These are phyloP conservation scores for Megacollybia marginata DNA, from an alignment of 768 basidiomycete species.

Conservation along the genomic window DNA sequence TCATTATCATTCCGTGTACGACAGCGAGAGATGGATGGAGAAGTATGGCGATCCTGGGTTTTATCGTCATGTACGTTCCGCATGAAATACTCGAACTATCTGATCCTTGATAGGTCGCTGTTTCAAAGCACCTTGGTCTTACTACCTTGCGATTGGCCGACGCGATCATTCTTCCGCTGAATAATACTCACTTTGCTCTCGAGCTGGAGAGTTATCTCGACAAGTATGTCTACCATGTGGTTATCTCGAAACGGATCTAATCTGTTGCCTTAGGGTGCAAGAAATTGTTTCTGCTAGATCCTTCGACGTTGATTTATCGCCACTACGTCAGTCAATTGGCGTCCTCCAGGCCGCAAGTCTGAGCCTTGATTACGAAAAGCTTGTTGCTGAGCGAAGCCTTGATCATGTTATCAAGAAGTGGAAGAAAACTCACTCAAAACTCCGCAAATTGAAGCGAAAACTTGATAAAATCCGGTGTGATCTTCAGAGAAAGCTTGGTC, in stretches of 20 bases:
- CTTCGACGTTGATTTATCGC: constrained; percentile 24
- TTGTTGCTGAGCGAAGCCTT: constrained; percentile 31
- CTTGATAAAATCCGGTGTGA: constrained; percentile 25
- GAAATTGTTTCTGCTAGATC: constrained; percentile 23
- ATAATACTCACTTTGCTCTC: constrained; percentile 59
- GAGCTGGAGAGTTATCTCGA: constrained; percentile 48
- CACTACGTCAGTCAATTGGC: constrained; percentile 29
- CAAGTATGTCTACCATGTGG: constrained; percentile 24
- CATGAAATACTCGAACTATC: background rate
- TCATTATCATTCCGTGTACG: constrained; percentile 57
- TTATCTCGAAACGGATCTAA: background rate
- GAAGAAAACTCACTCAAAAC: constrained; percentile 15
- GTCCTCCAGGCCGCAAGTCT: constrained; percentile 32
- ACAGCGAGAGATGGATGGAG: constrained; percentile 53
- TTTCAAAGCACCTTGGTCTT: constrained; percentile 37
- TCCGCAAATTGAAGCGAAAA: constrained; percentile 16
- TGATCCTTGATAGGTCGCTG: constrained; percentile 4
- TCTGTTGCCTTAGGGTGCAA: constrained; percentile 37
- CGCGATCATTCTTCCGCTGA: constrained; percentile 52
- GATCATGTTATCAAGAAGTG: constrained; percentile 25
- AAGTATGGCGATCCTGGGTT: constrained; percentile 61
- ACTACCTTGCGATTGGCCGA: constrained; percentile 46
- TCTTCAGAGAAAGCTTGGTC: constrained; percentile 24
- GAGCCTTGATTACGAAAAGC: constrained; percentile 39
- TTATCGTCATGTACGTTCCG: constrained; percentile 41